Conservation (phyloP, 2,329 filamentous ascomycete species). For the Monilinia polystroma region DNA sequence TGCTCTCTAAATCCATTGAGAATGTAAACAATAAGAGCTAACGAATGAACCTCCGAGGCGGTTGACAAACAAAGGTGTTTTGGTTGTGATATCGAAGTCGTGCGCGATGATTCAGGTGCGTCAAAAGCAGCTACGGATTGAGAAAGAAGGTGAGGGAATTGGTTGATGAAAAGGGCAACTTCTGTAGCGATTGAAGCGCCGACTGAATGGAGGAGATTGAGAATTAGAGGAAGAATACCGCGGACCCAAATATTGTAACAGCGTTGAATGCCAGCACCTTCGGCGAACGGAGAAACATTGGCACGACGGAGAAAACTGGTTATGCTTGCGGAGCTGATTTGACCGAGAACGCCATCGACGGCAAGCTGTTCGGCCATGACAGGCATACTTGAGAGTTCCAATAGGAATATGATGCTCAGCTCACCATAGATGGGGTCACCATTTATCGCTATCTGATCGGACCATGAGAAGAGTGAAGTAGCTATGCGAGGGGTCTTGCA, state of each 20-base stretch:
- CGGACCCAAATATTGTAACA: constrained; percentile 89
- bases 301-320: constrained; percentile 72
- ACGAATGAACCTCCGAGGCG: constrained; percentile 74
- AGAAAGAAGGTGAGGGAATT: constrained; percentile 76
- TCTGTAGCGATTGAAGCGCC: constrained; percentile 81
- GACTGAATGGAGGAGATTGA: constrained; percentile 83
- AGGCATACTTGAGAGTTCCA: constrained; percentile 81
- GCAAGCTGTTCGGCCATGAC: constrained; percentile 86
- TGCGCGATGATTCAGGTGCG: constrained; percentile 53
- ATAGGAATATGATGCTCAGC: constrained; percentile 82
- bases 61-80: constrained; percentile 70
- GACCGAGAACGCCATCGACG: constrained; percentile 77
- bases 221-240: constrained; percentile 80
- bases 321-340: constrained; percentile 75
- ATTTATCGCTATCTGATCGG: constrained; percentile 74
- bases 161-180: constrained; percentile 82
- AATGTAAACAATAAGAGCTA: constrained; percentile 73
- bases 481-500: constrained; percentile 78
- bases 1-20: constrained; percentile 63
- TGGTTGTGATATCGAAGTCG: constrained; percentile 48
- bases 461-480: constrained; percentile 88
- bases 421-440: constrained; percentile 91
- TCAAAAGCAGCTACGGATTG: constrained; percentile 73
- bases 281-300: constrained; percentile 75
- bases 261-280: constrained; percentile 63